phyloP scores from a whole-genome alignment of 2,329 filamentous ascomycete species.

The Fusarium redolens region DNA sequence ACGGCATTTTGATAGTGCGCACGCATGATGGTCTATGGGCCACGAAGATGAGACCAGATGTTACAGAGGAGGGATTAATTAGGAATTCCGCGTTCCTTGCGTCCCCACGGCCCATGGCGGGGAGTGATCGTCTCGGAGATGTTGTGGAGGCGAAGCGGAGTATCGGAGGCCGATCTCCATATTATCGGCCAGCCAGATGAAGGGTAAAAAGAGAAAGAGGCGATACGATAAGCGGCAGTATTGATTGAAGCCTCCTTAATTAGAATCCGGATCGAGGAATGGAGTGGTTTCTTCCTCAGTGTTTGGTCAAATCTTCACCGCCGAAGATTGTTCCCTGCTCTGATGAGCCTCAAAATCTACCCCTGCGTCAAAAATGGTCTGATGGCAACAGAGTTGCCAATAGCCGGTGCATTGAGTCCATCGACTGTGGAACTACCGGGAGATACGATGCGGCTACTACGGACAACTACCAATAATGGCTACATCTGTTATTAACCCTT shows the following conservation, averaged over 20 bases:
- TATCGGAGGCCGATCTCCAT: conserved; percentile 12
- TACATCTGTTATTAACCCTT: background rate
- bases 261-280: conserved; percentile 5
- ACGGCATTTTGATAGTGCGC: conserved; percentile 17
- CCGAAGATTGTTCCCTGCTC: conserved; percentile 26
- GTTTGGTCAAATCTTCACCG: conserved; percentile 25
- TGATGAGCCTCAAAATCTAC: conserved; percentile 26
- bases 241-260: conserved; percentile 18
- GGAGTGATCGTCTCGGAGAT: conserved; percentile 24
- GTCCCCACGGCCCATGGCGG: conserved; percentile 28
- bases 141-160: conserved; percentile 21
- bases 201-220: background rate
- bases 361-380: conserved; percentile 41
- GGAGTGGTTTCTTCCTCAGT: background rate
- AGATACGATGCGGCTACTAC: conserved; percentile 24
- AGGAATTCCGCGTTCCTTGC: conserved; percentile 21
- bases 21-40: background rate
- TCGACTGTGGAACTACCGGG: conserved; percentile 20
- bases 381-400: conserved; percentile 35
- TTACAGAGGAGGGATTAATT: background rate
- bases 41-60: conserved; percentile 22
- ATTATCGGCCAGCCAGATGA: conserved; percentile 11
- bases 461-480: background rate
- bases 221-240: conserved; percentile 1
- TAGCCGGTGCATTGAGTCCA: conserved; percentile 19